phyloP scores from a whole-genome alignment of 1,284 basidiomycete species.

The Pyrrhoderma noxium region DNA sequence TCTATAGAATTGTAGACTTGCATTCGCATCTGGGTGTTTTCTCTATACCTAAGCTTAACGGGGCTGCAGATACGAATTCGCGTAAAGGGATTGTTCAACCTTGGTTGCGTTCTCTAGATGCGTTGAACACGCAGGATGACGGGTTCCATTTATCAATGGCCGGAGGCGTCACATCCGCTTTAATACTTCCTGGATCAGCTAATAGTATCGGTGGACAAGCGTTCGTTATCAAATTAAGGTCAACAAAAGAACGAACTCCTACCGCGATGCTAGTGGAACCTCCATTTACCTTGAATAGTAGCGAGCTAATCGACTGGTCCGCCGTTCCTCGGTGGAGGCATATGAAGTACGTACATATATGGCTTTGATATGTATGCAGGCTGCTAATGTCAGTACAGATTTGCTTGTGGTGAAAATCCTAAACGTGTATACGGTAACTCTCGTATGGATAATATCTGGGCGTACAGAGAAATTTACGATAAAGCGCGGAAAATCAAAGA shows the following conservation, averaged over 20 bases:
- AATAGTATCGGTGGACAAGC: conserved; percentile 56
- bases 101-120: conserved; percentile 46
- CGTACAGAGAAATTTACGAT: conserved; percentile 49
- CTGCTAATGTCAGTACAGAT: conserved; percentile 22
- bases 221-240: conserved; percentile 60
- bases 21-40: conserved; percentile 58
- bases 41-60: conserved; percentile 30
- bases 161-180: conserved; percentile 40
- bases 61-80: conserved; percentile 36
- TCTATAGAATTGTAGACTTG: conserved; percentile 44
- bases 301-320: conserved; percentile 25
- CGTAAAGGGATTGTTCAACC: conserved; percentile 37
- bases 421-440: conserved; percentile 31
- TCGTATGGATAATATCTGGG: conserved; percentile 40
- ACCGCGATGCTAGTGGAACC: conserved; percentile 62
- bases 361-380: neutral
- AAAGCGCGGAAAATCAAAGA: conserved; percentile 69
- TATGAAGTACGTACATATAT: conserved; percentile 41
- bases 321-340: conserved; percentile 45
- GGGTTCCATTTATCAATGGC: conserved; percentile 31
- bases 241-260: conserved; percentile 47
- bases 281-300: conserved; percentile 38
- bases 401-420: conserved; percentile 37
- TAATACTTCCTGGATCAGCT: conserved; percentile 42
- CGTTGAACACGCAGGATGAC: conserved; percentile 38